phyloP scores from a whole-genome alignment of 2,329 filamentous ascomycete species.

The Bimuria novae-zelandiae region DNA sequence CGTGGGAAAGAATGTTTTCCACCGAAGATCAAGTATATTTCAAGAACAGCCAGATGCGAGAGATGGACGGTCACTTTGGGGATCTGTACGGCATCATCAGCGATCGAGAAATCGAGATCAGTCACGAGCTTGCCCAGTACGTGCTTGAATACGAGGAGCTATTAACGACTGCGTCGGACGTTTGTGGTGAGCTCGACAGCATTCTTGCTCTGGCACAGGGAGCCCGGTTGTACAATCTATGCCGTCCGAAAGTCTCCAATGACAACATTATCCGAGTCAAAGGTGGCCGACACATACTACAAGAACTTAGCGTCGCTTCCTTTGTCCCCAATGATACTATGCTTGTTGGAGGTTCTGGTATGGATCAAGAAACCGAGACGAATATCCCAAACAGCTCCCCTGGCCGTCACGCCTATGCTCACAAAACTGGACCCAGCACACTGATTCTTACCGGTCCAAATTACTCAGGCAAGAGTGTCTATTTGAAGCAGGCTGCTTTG shows the following conservation, averaged over 20 bases:
- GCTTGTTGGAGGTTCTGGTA: conserved; percentile 62
- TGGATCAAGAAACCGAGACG: conserved; percentile 9
- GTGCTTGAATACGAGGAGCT: conserved; percentile 71
- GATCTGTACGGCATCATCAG: conserved; percentile 85
- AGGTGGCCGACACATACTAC: conserved; percentile 83
- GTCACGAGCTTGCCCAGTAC: conserved; percentile 73
- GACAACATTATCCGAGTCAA: conserved; percentile 74
- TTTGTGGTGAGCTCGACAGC: conserved; percentile 84
- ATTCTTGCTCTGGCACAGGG: conserved; percentile 79
- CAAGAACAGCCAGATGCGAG: conserved; percentile 80
- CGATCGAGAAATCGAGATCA: conserved; percentile 89
- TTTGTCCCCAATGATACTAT: conserved; percentile 83
- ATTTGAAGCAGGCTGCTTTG: conserved; percentile 88
- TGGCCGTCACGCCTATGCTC: conserved; percentile 7
- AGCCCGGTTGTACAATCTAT: conserved; percentile 74
- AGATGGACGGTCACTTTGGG: conserved; percentile 80
- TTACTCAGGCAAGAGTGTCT: conserved; percentile 95
- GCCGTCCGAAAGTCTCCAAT: conserved; percentile 69
- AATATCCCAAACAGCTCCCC: conserved; percentile 10
- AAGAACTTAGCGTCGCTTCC: conserved; percentile 78
- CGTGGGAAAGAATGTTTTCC: conserved; percentile 79
- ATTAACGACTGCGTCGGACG: conserved; percentile 72
- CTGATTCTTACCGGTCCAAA: conserved; percentile 90
- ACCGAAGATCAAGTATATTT: conserved; percentile 77
- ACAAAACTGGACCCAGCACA: conserved; percentile 61